Evolutionary conservation across 805 yeast species (phyloP).

Genomic region (Diddensiella caesifluorescens): DNA sequence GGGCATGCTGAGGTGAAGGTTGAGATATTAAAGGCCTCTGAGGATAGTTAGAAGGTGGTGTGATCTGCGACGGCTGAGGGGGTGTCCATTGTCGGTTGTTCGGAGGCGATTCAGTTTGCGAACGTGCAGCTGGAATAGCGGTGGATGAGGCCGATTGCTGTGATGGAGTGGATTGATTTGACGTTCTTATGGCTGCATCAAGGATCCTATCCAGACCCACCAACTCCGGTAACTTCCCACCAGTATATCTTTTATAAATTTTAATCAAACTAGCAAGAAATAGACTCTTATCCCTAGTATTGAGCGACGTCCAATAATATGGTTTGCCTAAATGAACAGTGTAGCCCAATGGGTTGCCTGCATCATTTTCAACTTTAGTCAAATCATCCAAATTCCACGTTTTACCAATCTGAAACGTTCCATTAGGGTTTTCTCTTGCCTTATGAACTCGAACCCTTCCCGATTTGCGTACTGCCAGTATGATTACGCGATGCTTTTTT

Average conservation of each 20-base stretch:
- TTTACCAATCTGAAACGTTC: constrained; percentile 81
- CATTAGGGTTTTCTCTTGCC: constrained; percentile 73
- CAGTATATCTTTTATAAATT: constrained; percentile 49
- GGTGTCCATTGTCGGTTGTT: constrained; percentile 1
- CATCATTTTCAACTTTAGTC: constrained; percentile 48
- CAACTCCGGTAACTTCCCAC: constrained; percentile 50
- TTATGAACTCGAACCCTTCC: constrained; percentile 75
- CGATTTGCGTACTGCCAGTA: constrained; percentile 55
- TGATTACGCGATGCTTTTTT: constrained; percentile 44
- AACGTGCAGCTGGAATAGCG: background rate
- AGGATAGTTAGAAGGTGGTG: background rate
- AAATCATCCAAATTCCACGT: constrained; percentile 84
- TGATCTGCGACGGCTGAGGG: background rate
- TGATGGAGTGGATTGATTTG: background rate
- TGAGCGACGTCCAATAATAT: constrained; percentile 75
- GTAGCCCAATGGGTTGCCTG: constrained; percentile 32
- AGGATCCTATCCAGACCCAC: constrained; percentile 45
- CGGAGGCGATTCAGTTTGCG: background rate
- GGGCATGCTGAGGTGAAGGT: background rate
- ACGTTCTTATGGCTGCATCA: constrained; percentile 7
- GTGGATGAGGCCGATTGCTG: background rate
- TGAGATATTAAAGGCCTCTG: background rate
- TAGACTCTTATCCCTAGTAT: constrained; percentile 52
- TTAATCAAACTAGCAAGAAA: constrained; percentile 51
- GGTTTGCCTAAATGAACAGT: constrained; percentile 61